Evolutionary conservation across 2,329 filamentous ascomycete species (phyloP).

Genomic region (Exophiala sideris): DNA sequence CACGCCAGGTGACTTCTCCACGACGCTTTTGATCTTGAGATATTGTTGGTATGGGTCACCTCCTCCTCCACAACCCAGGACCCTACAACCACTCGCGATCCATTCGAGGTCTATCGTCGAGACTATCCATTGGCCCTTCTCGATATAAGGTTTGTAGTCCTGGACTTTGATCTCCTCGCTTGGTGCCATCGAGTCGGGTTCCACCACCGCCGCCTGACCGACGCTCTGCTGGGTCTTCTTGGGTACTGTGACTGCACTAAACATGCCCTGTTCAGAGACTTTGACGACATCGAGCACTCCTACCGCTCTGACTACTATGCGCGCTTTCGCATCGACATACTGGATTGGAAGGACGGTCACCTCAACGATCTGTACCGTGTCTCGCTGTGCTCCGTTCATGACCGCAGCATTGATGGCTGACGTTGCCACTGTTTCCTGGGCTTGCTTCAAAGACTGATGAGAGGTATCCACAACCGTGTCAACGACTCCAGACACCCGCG

Average conservation of each 20-base stretch:
- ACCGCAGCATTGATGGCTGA: constrained; percentile 36
- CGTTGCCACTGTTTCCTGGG: constrained; percentile 2
- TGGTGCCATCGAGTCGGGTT: not conserved
- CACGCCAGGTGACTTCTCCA: constrained; percentile 32
- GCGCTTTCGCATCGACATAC: constrained; percentile 34
- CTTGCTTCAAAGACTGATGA: constrained; percentile 11
- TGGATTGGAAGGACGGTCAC: constrained; percentile 38
- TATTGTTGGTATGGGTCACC: constrained; percentile 38
- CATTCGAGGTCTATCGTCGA: constrained; percentile 46
- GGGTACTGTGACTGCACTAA: not conserved
- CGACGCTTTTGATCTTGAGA: constrained; percentile 20
- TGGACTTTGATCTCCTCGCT: constrained; percentile 27
- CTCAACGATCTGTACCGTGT: constrained; percentile 39
- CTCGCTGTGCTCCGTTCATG: constrained; percentile 23
- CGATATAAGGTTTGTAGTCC: constrained; percentile 25
- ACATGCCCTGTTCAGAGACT: constrained; percentile 1
- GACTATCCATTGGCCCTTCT: constrained; percentile 39
- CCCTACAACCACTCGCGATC: constrained; percentile 48
- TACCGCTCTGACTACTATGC: constrained; percentile 33
- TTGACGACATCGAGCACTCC: constrained; percentile 28
- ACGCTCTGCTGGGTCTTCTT: not conserved
- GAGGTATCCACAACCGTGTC: constrained; percentile 14
- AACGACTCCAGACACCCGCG: constrained; percentile 47
- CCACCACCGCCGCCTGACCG: constrained; percentile 29
- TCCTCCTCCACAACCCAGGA: constrained; percentile 49